Percentiles rank a stretch among this genome's conserved stretches.
Evolutionary conservation across 805 yeast genomes (phyloP).

Genomic region (Kuraishia cidri): DNA sequence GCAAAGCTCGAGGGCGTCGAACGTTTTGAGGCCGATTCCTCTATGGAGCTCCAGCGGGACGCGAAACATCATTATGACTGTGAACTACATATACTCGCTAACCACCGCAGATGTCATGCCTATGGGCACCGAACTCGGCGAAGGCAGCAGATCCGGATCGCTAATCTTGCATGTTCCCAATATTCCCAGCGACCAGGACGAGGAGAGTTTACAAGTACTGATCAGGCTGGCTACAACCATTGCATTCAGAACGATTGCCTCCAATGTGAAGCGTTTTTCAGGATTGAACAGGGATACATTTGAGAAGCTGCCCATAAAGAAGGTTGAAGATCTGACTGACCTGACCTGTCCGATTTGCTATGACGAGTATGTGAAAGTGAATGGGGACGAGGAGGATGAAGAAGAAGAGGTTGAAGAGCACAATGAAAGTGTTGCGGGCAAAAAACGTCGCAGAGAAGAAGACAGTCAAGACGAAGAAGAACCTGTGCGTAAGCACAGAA

Average conservation of each 20-base stretch:
- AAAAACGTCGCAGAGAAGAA: slow-evolving; percentile 1
- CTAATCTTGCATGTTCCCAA: slow-evolving; percentile 61
- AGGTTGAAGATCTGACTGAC: slow-evolving; percentile 16
- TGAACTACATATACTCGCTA: slow-evolving; percentile 23
- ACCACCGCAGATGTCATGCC: slow-evolving; percentile 3
- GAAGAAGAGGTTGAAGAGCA: slow-evolving; percentile 7
- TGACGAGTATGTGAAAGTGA: slow-evolving; percentile 34
- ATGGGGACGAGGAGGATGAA: slow-evolving; percentile 6
- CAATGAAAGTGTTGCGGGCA: background rate
- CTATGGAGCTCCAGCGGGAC: background rate
- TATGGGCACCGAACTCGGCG: slow-evolving; percentile 13
- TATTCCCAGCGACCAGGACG: slow-evolving; percentile 48
- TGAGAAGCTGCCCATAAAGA: slow-evolving; percentile 33
- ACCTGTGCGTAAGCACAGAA: slow-evolving; percentile 4
- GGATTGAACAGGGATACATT: slow-evolving; percentile 49
- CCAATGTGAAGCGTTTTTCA: slow-evolving; percentile 34
- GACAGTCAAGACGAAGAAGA: slow-evolving; percentile 3
- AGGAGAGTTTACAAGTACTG: slow-evolving; percentile 49
- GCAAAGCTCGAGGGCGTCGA: slow-evolving; percentile 8
- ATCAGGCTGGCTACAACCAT: slow-evolving; percentile 61
- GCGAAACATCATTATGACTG: slow-evolving; percentile 28
- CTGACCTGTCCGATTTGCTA: slow-evolving; percentile 56
- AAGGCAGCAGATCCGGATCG: slow-evolving; percentile 40
- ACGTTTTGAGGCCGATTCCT: background rate
- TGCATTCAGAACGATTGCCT: slow-evolving; percentile 55